Base-by-base conservation (phyloP, 768 basidiomycete species). In the Tricholoma sp. region DNA sequence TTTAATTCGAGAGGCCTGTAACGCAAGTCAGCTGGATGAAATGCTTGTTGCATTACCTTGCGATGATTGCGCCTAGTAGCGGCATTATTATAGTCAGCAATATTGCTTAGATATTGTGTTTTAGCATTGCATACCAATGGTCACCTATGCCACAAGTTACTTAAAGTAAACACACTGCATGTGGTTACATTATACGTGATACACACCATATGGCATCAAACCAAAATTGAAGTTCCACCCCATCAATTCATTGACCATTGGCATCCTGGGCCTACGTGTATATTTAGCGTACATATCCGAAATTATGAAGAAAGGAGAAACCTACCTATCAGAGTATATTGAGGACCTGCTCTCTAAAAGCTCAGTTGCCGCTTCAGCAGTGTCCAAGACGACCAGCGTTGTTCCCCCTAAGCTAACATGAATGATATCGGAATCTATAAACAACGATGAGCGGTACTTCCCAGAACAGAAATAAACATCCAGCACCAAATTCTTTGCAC, bases 351-450 rank as follows among this genome's bases (percentile, higher is more conserved):
- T 70, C 39, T 75, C 71, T n/a, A 77, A 65, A 5, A 77, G 63
- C 10, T 73, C 74, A 28, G 66, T 66, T 3, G 70, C 68, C 13
- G 69, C 63, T 39, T 71, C 66, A 20, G 64, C 55, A 10, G 68
- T 69, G 58, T 73, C 75, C 44, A 76, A 56, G n/a, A 76, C 56
- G 53, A 74, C 61, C 24, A 70, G 50, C 36, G 60, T 56, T 15
- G 56, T 65, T 13, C 68, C 69, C 20, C 65, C 63, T 11, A 68
- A 51, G 44, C 65, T 55, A 4, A 71, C 47, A 48, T 68, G 66
- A 32, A 71, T 61, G 29, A 71, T 62, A 34, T 66, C 67, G 4
- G 68, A 66, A 54, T 63, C 70, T 71, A 10, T 7, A 10, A 12
- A 10, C 13, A 36, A 36, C 10, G 2, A 3, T 36, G 13, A 36